phyloP scores from a whole-genome alignment of 257 asterid species.

The Scutellaria barbata region DNA sequence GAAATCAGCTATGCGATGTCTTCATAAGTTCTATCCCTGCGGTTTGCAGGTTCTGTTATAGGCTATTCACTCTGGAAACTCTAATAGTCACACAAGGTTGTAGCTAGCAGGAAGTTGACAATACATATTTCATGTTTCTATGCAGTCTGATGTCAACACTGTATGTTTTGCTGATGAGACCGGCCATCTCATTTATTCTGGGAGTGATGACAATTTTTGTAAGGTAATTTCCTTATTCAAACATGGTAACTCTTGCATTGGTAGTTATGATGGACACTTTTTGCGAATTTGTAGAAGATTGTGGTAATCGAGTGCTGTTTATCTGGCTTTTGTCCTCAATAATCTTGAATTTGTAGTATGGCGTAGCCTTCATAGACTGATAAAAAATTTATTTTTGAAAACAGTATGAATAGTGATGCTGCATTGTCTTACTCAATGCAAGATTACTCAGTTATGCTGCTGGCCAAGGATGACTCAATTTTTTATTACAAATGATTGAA shows the following conservation, averaged over 20 bases:
- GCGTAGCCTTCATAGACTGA: not conserved
- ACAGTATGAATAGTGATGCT: not conserved
- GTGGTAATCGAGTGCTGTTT: not conserved
- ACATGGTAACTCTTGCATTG: not conserved
- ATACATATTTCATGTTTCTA: conserved; percentile 15
- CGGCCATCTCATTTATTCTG: conserved; percentile 82
- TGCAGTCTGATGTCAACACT: conserved; percentile 86
- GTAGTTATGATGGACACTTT: not conserved
- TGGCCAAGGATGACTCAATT: not conserved
- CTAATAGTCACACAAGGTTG: not conserved
- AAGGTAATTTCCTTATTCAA: conserved; percentile 52
- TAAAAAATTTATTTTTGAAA: not conserved
- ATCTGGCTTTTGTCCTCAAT: not conserved
- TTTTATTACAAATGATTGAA: no score
- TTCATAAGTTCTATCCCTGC: no score
- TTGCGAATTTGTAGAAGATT: not conserved
- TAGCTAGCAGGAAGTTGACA: not conserved
- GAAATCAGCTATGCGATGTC: no score
- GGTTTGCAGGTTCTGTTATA: no score
- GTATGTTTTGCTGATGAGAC: conserved; percentile 93
- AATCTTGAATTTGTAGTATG: not conserved
- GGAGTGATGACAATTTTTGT: conserved; percentile 81
- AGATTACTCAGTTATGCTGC: not conserved
- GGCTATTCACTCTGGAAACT: not conserved
- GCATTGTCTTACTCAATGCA: not conserved